A percentile compares a stretch with the other conserved stretches of the same genome.
Evolutionary conservation across 495 filamentous ascomycete species (phyloP).

Genomic region (Neurospora tetrasperma): DNA sequence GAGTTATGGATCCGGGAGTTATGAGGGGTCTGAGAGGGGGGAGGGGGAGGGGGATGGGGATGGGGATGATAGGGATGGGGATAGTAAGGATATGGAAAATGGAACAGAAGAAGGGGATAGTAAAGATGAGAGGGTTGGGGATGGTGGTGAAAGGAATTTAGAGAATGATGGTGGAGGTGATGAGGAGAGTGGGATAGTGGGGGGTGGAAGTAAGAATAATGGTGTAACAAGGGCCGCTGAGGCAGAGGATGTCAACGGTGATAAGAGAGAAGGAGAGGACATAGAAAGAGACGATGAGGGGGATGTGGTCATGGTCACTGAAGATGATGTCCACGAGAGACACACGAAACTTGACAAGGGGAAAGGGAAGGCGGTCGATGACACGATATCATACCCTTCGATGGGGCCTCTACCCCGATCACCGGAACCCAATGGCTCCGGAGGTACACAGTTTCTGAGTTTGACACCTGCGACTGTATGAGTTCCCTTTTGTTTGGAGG

Average conservation of each 20-base stretch:
- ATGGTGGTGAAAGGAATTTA: background rate
- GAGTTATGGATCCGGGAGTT: slow-evolving; percentile 23
- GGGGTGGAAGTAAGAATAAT: background rate
- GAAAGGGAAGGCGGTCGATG: slow-evolving; percentile 15
- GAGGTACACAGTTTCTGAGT: background rate
- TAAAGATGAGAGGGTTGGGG: slow-evolving; percentile 2
- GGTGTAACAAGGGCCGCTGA: background rate
- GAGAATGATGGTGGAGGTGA: background rate
- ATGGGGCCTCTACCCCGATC: slow-evolving; percentile 8
- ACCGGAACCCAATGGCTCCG: background rate
- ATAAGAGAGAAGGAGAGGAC: background rate
- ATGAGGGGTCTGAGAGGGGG: slow-evolving; percentile 22
- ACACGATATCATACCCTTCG: slow-evolving; percentile 1
- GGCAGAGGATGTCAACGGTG: background rate
- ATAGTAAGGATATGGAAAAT: no score
- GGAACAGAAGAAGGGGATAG: no score
- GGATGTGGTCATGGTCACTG: slow-evolving; percentile 9
- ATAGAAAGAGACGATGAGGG: slow-evolving; percentile 4
- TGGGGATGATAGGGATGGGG: no score
- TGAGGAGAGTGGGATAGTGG: background rate
- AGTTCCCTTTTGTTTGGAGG: background rate
- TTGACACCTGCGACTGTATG: background rate
- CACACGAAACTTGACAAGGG: background rate
- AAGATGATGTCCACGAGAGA: background rate
- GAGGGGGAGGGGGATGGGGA: no score